Evolutionary conservation across 495 filamentous ascomycete genomes (phyloP), one percentile per base, ranked within the genome.

Genomic region (Polyplosphaeria fusca): DNA sequence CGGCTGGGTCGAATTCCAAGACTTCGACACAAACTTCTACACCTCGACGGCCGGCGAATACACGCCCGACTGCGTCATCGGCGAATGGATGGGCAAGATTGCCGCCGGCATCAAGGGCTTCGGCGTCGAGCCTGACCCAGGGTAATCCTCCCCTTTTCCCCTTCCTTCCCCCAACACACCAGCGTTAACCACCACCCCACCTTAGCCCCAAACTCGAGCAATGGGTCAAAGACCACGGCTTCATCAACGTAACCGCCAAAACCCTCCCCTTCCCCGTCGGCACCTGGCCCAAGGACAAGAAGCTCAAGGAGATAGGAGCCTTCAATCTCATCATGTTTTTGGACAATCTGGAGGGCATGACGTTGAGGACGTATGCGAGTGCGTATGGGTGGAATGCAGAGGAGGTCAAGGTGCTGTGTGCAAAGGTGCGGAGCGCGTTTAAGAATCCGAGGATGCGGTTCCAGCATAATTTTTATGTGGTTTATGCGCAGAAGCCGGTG

Each of bases 1-100:
- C 45, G 80, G 75, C 30, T 82, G 76, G 67, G 64, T 81, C 35
- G 81, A 84, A 53, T 65, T 79, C 51, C 73, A 78, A 52, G 79
- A 83, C 52, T 63, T 58, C 52, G 61, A 67, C 22, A 58, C 78
- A 23, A 60, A 65, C 28, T 68, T 70, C 37, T 55, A 55, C 51
- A 66, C 75, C 19, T 45, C 55, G 9, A 73, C 70, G 57, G 76
- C 79, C 58, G 79, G 81, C 68, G 61, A 66, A 28, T 72, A 68
- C 37, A 54, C 74, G 5, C 60, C 59, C 16, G 57, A 54, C 41
- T 73, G 68, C 47, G 28, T 59, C 18, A 50, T 79, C 3, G 52
- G 43, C 0, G 47, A 65, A 4, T 75, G 69, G 56, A 50, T 66
- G 27, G 23, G 60, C 4, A 66, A 58, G 13, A 46, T 76, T 16